phyloP scores from a whole-genome alignment of 805 yeast species.

The Lachancea sp. region DNA sequence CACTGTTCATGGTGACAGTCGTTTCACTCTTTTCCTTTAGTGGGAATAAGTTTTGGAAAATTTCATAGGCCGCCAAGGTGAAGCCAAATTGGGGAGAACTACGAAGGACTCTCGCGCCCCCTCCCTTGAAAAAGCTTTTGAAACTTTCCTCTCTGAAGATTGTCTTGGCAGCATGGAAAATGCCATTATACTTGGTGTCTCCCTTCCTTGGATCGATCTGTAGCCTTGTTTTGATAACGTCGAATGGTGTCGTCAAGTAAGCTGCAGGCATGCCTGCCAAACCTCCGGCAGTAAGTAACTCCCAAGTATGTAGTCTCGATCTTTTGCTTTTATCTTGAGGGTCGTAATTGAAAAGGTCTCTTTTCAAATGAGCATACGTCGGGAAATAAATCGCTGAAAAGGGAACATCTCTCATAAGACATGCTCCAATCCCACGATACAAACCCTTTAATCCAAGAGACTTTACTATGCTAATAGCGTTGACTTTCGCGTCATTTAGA shows the following conservation, averaged over 20 bases:
- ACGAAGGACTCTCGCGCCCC: conserved; percentile 87
- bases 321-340: conserved; percentile 57
- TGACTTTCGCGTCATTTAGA: conserved; percentile 32
- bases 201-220: conserved; percentile 78
- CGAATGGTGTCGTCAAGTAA: conserved; percentile 91
- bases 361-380: conserved; percentile 88
- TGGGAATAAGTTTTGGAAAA: conserved; percentile 76
- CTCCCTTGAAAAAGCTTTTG: conserved; percentile 89
- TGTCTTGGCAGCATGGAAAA: conserved; percentile 66
- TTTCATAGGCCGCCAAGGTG: conserved; percentile 94
- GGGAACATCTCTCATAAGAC: conserved; percentile 91
- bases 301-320: conserved; percentile 67
- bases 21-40: conserved; percentile 32
- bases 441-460: conserved; percentile 79
- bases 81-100: conserved; percentile 98
- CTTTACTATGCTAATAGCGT: conserved; percentile 56
- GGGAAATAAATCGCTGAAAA: conserved; percentile 97
- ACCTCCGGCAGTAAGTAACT: conserved; percentile 81
- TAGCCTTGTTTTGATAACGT: conserved; percentile 90
- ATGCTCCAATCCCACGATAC: conserved; percentile 87
- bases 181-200: conserved; percentile 70
- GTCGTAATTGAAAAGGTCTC: conserved; percentile 73
- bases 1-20: conserved; percentile 2
- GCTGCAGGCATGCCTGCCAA: conserved; percentile 98
- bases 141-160: conserved; percentile 79